Evolutionary conservation across 139 green algal species (phyloP), one percentile per base, ranked within the genome.

Genomic region (Chlamydomonas incerta): DNA sequence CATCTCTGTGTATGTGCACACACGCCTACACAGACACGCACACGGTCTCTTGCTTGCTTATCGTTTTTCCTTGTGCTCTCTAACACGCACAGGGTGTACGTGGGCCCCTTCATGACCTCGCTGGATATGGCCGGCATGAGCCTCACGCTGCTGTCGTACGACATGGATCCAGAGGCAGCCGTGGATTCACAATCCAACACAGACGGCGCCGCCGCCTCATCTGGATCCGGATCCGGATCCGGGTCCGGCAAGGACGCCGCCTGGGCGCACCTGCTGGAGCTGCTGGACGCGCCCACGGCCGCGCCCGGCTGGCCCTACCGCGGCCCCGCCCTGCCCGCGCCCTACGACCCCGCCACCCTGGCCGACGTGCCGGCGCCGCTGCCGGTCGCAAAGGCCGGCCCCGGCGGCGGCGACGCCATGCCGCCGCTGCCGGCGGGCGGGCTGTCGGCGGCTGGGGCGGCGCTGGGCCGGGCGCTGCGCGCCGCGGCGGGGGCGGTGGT

Each of bases 91-190:
- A 85, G 93, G 17, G 55, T 95, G 35, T 92, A 76, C n/a, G 87
- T 91, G 6, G 96, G 96, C 11, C 80, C 87, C 33, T 97, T 94
- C 89, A 93, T 97, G 89, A 98, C 94, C 28, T 93, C 90, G 50
- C 89, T 98, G 23, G 93, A 97, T 88, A 98, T 98, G 95, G 90
- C 91, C 26, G 90, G 96, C 26, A 35, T 92, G 6, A 90, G 76
- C 2, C 47, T 95, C 28, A 92, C 85, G 3, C 28, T 95, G 29
- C 52, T 93, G 47, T 67, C 65, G 31, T 58, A 92, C 29, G 63
- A 83, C 31, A 24, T 70, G 35, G 60, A 52, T 5, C 8, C 15
- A 17, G 58, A 63, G n/a, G n/a, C n/a, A n/a, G n/a, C n/a, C n/a
- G n/a, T n/a, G n/a, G n/a, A n/a, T n/a, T n/a, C n/a, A n/a, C n/a